Evolutionary conservation across 257 asterid species (phyloP).

Genomic region (Capsicum baccatum): DNA sequence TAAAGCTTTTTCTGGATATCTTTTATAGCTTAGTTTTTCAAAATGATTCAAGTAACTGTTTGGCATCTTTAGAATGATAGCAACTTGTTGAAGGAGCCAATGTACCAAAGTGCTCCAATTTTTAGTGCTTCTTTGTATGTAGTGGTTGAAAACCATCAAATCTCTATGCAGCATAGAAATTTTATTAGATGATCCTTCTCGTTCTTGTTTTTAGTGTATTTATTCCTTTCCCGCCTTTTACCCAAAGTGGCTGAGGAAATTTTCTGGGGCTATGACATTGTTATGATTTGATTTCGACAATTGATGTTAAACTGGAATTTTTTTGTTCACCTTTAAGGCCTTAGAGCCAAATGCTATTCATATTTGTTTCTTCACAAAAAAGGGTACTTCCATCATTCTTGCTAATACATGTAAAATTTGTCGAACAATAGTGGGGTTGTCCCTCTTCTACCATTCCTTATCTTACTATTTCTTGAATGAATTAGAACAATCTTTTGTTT

Average conservation of each 20-base stretch:
- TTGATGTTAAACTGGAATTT: background rate
- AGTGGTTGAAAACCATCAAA: background rate
- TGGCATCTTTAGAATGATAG: background rate
- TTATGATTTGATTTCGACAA: conserved; percentile 9
- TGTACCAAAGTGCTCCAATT: background rate
- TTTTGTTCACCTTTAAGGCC: background rate
- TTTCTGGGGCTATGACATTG: background rate
- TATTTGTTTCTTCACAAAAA: background rate
- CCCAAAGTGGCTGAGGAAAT: background rate
- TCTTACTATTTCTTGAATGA: background rate
- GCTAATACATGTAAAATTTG: conserved; percentile 2
- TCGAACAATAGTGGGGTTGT: conserved; percentile 7
- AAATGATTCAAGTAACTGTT: conserved; percentile 16
- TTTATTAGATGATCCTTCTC: background rate
- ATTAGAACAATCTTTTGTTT: conserved; percentile 15
- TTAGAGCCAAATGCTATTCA: background rate
- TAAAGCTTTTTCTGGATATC: background rate
- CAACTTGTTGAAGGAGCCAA: background rate
- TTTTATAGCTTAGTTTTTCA: background rate
- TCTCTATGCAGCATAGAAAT: background rate
- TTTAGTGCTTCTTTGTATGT: background rate
- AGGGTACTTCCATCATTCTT: background rate
- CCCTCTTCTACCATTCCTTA: background rate
- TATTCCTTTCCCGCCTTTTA: conserved; percentile 7
- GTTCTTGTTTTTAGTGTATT: background rate